Conservation (phyloP, 2,329 filamentous ascomycete species). For the Fusarium oxysporum region DNA sequence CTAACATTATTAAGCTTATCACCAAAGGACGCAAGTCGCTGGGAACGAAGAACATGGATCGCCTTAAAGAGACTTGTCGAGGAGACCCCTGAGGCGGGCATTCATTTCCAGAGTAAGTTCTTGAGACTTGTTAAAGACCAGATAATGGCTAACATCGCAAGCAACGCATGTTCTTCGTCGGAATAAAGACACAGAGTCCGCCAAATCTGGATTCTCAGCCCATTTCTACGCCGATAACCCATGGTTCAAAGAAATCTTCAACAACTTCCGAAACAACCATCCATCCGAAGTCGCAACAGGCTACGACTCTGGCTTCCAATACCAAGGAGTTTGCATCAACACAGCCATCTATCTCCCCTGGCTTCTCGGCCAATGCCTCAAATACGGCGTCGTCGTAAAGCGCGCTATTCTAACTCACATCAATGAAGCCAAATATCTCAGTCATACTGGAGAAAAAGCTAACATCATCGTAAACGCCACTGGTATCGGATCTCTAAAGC, state of each 20-base stretch:
- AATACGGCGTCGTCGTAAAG: conserved; percentile 76
- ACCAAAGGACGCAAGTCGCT: conserved; percentile 57
- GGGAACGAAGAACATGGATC: conserved; percentile 74
- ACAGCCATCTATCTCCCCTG: conserved; percentile 87
- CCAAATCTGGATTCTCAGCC: conserved; percentile 10
- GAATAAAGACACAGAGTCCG: conserved; percentile 70
- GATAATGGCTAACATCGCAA: conserved; percentile 40
- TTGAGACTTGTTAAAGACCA: too few species aligned
- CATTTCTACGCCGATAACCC: conserved; percentile 64
- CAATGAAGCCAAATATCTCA: conserved; percentile 67
- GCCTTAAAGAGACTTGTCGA: conserved; percentile 69
- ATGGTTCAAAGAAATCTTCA: conserved; percentile 79
- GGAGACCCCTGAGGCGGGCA: conserved; percentile 79
- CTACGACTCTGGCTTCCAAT: conserved; percentile 78
- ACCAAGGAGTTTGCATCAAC: conserved; percentile 92
- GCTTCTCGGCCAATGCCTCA: conserved; percentile 83
- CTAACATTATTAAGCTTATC: conserved; percentile 47
- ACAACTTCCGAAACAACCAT: conserved; percentile 74
- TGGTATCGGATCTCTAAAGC: conserved; percentile 77
- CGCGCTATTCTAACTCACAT: conserved; percentile 75
- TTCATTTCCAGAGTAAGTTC: conserved; percentile 77
- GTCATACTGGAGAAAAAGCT: conserved; percentile 65
- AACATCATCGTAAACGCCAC: conserved; percentile 87
- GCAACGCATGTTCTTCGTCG: conserved; percentile 65
- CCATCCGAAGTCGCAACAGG: conserved; percentile 69